Evolutionary conservation across 257 asterid genomes (phyloP), one percentile per base, ranked within the genome.

Genomic region (Solanum pimpinellifolium): DNA sequence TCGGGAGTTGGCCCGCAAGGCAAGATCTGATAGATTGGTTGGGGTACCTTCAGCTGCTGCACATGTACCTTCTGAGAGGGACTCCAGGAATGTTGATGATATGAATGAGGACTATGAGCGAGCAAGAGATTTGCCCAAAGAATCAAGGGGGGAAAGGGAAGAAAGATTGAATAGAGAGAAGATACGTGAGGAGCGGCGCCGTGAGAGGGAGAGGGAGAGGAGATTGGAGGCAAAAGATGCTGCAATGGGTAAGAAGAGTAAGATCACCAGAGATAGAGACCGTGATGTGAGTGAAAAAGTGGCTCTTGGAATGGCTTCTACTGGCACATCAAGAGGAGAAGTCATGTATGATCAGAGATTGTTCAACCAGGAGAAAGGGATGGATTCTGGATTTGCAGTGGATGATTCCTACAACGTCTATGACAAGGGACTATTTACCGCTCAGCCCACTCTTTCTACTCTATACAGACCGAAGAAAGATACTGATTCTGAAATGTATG

Each of bases 221-320:
- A 94, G 98, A 72, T 87, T 95, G 87, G 99, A 97, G 93, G 97
- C 99, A 0, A 95, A 94, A 88, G 98, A 95, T 91, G 98, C 97
- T 83, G 94, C 97, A 25, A 91, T 92, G 94, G 98, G 99, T 33
- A 96, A 96, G 92, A 95, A 91, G 91, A 95, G 98, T 87, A 96
- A 96, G 90, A 95, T 93, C 68, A 95, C 98, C 13, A 89, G 98
- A 76, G 99, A 95, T 77, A 93, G 99, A 86, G 98, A 96, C 86
- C 96, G 98, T 87, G 98, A 96, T 86, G 83, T 95, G 56, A 96
- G 98, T 65, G 98, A 96, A 90, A 95, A 95, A 91, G 95, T 94
- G 78, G 98, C 98, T 47, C 98, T 95, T 68, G 98, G 98, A 35
- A 93, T 95, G 98, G 97, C 98, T 60, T 87, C 95, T 20, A 90